Base-by-base conservation (phyloP, 2,329 filamentous ascomycete species). In the Periconia sp. region DNA sequence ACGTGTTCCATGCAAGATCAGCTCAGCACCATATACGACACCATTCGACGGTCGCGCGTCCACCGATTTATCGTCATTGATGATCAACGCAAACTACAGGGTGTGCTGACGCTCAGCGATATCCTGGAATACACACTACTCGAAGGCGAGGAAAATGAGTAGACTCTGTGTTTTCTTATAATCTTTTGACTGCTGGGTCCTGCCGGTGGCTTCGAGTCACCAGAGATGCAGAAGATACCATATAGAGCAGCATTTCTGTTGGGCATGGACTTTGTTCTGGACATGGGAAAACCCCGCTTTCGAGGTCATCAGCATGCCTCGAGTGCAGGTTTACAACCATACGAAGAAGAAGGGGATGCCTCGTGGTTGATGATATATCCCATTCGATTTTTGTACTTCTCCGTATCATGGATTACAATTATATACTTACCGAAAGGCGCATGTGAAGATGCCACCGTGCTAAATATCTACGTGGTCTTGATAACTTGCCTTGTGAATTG, bases 11-110 rank as follows among this genome's bases (percentile, higher is more conserved):
- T 94, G 58, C 88, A 95, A 57, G 94, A 99, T 74, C 87, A 92
- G 51, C 83, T 99, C 47, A 93, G 96, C 71, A 93, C 92, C 11
- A 94, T 99, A 63, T 97, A 97, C 72, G 92, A 97, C 73, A 97
- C 94, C 1, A 90, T 99, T 63, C 90, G 93, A 62, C 95, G 93
- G 77, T 96, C 92, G 44, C 85, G 95, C 56, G 93, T 99, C 27
- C 94, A 99, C 76, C 85, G 94, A 58, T 81, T 99, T 60, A 88
- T 97, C 52, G 89, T 99, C 46, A 90, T 99, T 53, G 92, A 99
- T 73, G 92, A 97, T 61, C 84, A 92, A 49, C 91, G 87, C 70
- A 86, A 87, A 62, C 84, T 99, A 51, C 90, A 88, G 72, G 94
- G 94, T 45, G 85, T 99, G 51, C 86, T 99, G 55, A 97, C 92